Evolutionary conservation across 257 asterid species (phyloP).

Genomic region (Fraxinus cuspidata): DNA sequence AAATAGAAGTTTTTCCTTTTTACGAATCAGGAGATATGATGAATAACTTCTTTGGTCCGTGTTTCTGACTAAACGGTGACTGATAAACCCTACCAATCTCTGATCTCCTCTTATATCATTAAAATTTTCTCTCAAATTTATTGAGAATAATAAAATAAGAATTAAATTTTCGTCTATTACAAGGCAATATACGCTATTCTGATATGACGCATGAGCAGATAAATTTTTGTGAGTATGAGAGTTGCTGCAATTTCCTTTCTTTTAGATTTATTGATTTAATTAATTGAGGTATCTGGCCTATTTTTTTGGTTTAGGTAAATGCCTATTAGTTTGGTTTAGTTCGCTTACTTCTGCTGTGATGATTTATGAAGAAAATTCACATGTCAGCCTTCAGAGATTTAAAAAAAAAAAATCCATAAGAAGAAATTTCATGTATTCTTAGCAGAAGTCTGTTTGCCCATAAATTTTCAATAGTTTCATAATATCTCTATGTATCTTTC

Average conservation of each 20-base stretch:
- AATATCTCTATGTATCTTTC: too few species aligned
- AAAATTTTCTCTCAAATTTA: not conserved
- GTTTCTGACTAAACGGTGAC: constrained; percentile 67
- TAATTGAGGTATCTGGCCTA: too few species aligned
- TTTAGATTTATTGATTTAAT: too few species aligned
- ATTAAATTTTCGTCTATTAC: not conserved
- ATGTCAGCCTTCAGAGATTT: constrained; percentile 86
- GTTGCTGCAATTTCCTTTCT: constrained; percentile 12
- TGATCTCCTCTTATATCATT: constrained; percentile 43
- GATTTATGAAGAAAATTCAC: constrained; percentile 48
- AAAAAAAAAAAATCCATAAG: constrained; percentile 40
- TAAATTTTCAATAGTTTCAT: too few species aligned
- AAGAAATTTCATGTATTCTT: constrained; percentile 47
- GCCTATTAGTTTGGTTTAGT: not conserved
- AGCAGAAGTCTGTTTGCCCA: constrained; percentile 26
- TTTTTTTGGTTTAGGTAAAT: too few species aligned
- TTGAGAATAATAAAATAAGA: not conserved
- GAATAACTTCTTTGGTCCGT: constrained; percentile 63
- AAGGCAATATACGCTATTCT: constrained; percentile 65
- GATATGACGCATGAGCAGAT: constrained; percentile 36
- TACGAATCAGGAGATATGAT: constrained; percentile 45
- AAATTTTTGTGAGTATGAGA: constrained; percentile 29
- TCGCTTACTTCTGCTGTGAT: constrained; percentile 43
- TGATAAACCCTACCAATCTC: constrained; percentile 53
- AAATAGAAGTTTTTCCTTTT: too few species aligned